phyloP scores from a whole-genome alignment of 129 eudicot species.

The Kitagawia praeruptora region DNA sequence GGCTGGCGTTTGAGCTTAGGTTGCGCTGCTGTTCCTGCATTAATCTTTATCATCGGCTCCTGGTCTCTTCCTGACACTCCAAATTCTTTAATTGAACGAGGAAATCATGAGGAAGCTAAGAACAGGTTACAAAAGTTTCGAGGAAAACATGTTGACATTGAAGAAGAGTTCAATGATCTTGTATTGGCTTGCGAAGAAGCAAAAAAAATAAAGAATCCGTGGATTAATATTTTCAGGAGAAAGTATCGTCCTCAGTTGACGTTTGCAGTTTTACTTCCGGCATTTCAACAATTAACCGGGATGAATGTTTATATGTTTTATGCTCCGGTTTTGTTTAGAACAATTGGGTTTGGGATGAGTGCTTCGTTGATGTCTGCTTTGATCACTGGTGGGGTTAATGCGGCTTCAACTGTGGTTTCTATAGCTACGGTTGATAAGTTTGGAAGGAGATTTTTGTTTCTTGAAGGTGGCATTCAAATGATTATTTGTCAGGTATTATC shows the following conservation, averaged over 20 bases:
- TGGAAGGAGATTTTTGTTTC: slow-evolving; percentile 75
- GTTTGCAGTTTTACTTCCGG: slow-evolving; percentile 74
- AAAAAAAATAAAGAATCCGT: slow-evolving; percentile 51
- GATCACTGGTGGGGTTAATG: slow-evolving; percentile 69
- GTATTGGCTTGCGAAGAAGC: slow-evolving; percentile 68
- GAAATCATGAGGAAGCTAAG: slow-evolving; percentile 46
- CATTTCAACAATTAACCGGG: slow-evolving; percentile 81
- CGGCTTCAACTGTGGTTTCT: slow-evolving; percentile 61
- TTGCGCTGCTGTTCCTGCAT: slow-evolving; percentile 81
- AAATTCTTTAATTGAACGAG: slow-evolving; percentile 80
- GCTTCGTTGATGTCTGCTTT: slow-evolving; percentile 89
- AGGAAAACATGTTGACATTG: slow-evolving; percentile 45
- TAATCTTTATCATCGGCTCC: slow-evolving; percentile 64
- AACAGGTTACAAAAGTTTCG: slow-evolving; percentile 46
- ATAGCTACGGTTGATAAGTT: slow-evolving; percentile 65
- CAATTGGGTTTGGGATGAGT: slow-evolving; percentile 63
- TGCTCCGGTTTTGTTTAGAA: slow-evolving; percentile 84
- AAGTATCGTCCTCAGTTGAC: slow-evolving; percentile 83
- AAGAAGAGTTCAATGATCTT: slow-evolving; percentile 63
- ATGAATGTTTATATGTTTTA: slow-evolving; percentile 89
- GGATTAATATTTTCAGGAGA: slow-evolving; percentile 58
- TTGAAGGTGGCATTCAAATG: slow-evolving; percentile 85
- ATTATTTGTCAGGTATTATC: slow-evolving; percentile 67
- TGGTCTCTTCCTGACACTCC: slow-evolving; percentile 78
- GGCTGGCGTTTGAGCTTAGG: slow-evolving; percentile 92